Evolutionary conservation across 305 asterid species (phyloP).

Genomic region (Fraxinus angustifolia): DNA sequence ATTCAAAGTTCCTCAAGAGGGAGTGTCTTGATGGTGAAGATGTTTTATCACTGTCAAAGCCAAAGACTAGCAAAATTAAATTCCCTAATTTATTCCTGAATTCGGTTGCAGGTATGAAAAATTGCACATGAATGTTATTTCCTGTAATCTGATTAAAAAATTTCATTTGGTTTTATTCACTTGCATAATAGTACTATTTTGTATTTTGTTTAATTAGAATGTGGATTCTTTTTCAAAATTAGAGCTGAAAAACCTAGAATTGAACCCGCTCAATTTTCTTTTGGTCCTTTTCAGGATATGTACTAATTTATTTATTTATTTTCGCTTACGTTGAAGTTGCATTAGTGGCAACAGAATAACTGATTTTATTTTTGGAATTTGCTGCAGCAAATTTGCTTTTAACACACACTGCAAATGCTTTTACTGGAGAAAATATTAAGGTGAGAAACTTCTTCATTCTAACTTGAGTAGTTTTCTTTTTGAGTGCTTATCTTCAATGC

Average conservation of each 20-base stretch:
- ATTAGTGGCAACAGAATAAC: not conserved
- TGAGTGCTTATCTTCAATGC: not conserved
- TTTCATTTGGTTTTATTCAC: not conserved
- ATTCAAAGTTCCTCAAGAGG: slow-evolving; percentile 1
- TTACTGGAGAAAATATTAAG: slow-evolving; percentile 35
- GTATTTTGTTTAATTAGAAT: not conserved
- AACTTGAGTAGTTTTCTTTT: slow-evolving; percentile 2
- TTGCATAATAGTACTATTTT: not conserved
- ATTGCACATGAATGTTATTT: not conserved
- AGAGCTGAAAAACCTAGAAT: not conserved
- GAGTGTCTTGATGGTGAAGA: slow-evolving; percentile 16
- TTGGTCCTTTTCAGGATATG: not conserved
- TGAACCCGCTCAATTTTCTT: not conserved
- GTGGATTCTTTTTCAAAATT: not conserved
- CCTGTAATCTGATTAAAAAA: not conserved
- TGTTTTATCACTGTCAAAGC: not conserved
- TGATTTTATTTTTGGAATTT: slow-evolving; percentile 19
- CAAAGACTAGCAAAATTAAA: slow-evolving; percentile 15
- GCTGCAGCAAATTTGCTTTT: slow-evolving; percentile 43
- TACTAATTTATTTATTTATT: not conserved
- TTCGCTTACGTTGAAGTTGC: slow-evolving; percentile 1
- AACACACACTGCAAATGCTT: slow-evolving; percentile 47
- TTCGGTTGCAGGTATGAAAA: slow-evolving; percentile 28
- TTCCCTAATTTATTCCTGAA: slow-evolving; percentile 21
- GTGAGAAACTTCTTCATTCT: slow-evolving; percentile 36